Base-by-base conservation (phyloP, 139 green algal species). In the Auxenochlorella pyrenoidosa region DNA sequence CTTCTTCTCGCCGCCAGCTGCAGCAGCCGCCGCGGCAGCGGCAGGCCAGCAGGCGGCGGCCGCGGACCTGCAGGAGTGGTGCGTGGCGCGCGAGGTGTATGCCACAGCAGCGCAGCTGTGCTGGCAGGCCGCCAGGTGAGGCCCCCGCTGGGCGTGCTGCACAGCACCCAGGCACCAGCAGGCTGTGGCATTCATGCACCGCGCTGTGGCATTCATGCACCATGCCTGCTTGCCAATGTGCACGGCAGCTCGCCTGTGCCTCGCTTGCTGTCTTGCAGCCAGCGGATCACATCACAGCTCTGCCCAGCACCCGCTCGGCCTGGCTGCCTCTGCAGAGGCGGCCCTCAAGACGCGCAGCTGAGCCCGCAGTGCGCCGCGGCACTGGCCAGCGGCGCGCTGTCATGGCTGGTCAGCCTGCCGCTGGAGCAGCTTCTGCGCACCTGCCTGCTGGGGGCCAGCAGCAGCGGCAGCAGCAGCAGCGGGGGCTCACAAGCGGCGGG, bases 61-160 rank as follows among this genome's bases (percentile, higher is more conserved):
- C 40, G 81, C 72, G 47, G 58, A 75, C 40, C 78, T 77, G 63
- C 44, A 75, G 59, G 59, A 88, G 41, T 87, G 75, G 51, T 88
- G 88, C 43, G 83, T 89, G 51, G 75, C 86, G 19, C 22, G 75
- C 0, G 91, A 94, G 88, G 58, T 71, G 21, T 86, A 90, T 22
- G 54, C 89, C 22, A 75, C 89, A 22, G 66, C 90, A 44, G 80
- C 82, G n/a, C 63, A 84, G 63, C 86, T 94, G n/a, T 76, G 88
- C 70, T 78, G 63, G 36, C 89, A 94, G 44, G 87, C 87, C 0
- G 77, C 36, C 24, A 70, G 82, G n/a, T 70, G 66, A 30, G 68
- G n/a, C 80, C 79, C 28, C 38, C 79, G 36, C 54, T 30, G 5
- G 65, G 68, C 78, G 43, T 26, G 1, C 40, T 26, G 30, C 59